Conservation (phyloP, 495 filamentous ascomycete genomes). For the Trichocladium uniseriatum region DNA sequence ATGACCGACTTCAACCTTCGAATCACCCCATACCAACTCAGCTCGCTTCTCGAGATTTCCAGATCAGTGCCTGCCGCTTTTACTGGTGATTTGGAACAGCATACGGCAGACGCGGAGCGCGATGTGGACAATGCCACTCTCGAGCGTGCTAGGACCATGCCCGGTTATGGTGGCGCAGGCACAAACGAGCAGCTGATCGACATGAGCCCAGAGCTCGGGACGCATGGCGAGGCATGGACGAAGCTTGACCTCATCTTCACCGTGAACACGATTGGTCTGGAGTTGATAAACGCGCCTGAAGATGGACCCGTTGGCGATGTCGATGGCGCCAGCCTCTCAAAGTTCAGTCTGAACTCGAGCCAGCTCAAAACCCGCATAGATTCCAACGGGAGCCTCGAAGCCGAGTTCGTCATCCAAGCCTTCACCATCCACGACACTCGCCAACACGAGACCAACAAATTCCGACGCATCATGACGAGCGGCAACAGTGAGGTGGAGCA, state of each 20-base stretch:
- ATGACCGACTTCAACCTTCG: constrained; percentile 88
- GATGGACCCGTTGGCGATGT: constrained; percentile 66
- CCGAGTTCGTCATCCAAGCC: constrained; percentile 85
- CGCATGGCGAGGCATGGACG: constrained; percentile 67
- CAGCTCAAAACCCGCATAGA: constrained; percentile 90
- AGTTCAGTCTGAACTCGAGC: constrained; percentile 87
- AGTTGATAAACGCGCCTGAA: constrained; percentile 70
- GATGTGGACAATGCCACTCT: constrained; percentile 40
- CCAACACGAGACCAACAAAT: constrained; percentile 80
- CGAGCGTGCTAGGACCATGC: constrained; percentile 38
- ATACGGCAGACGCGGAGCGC: constrained; percentile 46
- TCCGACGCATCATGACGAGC: constrained; percentile 94
- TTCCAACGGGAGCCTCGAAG: constrained; percentile 83
- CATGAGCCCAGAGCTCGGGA: constrained; percentile 56
- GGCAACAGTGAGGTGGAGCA: constrained; percentile 90
- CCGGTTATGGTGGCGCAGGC: constrained; percentile 31
- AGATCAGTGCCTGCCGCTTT: constrained; percentile 82
- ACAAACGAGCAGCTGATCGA: constrained; percentile 40
- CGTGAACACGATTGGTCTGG: constrained; percentile 74
- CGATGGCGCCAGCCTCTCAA: constrained; percentile 76
- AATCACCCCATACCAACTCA: constrained; percentile 83
- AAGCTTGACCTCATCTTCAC: constrained; percentile 91
- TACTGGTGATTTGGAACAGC: constrained; percentile 61
- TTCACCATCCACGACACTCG: constrained; percentile 92
- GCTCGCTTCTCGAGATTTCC: constrained; percentile 75